Evolutionary conservation across 2,329 filamentous ascomycete species (phyloP).

Genomic region (Sclerotinia borealis): DNA sequence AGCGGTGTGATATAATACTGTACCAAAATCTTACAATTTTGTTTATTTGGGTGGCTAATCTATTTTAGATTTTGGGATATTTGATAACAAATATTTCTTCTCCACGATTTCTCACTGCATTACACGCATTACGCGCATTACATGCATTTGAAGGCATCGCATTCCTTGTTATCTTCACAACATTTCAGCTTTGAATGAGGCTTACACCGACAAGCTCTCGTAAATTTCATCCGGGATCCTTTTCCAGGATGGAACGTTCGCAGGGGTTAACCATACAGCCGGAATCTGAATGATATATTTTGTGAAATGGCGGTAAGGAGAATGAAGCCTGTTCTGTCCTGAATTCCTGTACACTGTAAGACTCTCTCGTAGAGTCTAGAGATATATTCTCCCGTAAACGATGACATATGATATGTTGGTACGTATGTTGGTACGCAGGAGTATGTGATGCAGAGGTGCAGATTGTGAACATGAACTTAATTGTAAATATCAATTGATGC

Average conservation of each 20-base stretch:
- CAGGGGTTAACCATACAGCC: not conserved
- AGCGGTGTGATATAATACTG: slow-evolving; percentile 1
- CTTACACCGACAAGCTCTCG: not conserved
- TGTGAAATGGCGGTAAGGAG: not conserved
- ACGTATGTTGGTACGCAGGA: not conserved
- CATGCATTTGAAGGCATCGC: no score
- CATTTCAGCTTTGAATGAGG: slow-evolving; percentile 2
- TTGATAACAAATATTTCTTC: not conserved
- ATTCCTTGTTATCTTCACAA: not conserved
- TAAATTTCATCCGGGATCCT: not conserved
- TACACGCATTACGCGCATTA: not conserved
- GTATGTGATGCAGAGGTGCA: not conserved
- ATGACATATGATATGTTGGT: not conserved
- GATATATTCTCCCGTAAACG: not conserved
- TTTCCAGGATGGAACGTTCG: not conserved
- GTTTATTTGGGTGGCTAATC: no score
- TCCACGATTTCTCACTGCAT: not conserved
- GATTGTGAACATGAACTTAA: not conserved
- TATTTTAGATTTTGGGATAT: no score
- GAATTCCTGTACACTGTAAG: no score
- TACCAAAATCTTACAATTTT: not conserved
- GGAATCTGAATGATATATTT: not conserved
- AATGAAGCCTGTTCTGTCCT: not conserved
- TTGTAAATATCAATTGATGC: not conserved
- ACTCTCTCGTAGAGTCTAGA: not conserved